Evolutionary conservation across 2,329 filamentous ascomycete genomes (phyloP).

Genomic region (Penicillium sp.): DNA sequence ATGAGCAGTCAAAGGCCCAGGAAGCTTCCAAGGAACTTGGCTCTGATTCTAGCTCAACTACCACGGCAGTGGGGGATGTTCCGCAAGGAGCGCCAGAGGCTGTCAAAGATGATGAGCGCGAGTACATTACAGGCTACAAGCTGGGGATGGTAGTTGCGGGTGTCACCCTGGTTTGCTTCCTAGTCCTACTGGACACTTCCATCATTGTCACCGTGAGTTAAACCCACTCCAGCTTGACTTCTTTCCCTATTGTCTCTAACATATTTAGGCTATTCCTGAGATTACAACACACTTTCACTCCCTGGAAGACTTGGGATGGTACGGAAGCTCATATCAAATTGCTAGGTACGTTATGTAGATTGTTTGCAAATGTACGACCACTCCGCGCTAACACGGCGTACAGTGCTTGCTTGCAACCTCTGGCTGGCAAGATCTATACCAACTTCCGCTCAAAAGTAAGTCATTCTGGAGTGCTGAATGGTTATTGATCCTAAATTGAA

Average conservation of each 20-base stretch:
- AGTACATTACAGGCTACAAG: conserved; percentile 17
- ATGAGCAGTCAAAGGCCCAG: not conserved
- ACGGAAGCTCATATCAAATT: conserved; percentile 45
- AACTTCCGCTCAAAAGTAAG: conserved; percentile 41
- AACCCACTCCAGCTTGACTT: not conserved
- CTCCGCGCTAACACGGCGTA: conserved; percentile 3
- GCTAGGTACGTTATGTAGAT: conserved; percentile 18
- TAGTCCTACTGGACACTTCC: conserved; percentile 17
- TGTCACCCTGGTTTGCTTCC: conserved; percentile 17
- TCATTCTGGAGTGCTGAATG: no score
- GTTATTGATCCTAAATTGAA: not conserved
- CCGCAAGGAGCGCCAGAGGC: not conserved
- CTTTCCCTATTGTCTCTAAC: not conserved
- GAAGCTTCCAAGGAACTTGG: conserved; percentile 1
- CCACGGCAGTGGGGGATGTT: not conserved
- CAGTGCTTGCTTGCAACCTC: conserved; percentile 54
- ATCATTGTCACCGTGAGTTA: conserved; percentile 21
- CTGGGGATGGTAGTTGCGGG: conserved; percentile 10
- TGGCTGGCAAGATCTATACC: conserved; percentile 56
- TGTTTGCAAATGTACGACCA: not conserved
- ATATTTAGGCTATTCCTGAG: conserved; percentile 17
- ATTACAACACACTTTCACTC: conserved; percentile 49
- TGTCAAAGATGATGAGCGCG: conserved; percentile 4
- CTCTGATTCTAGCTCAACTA: not conserved
- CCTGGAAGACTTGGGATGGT: conserved; percentile 39